A percentile compares a stretch with the other conserved stretches of the same genome.
These are phyloP conservation scores for Pythium periplocum DNA, from an alignment of 352 stramenopile genomes.

Conservation along the genomic window DNA sequence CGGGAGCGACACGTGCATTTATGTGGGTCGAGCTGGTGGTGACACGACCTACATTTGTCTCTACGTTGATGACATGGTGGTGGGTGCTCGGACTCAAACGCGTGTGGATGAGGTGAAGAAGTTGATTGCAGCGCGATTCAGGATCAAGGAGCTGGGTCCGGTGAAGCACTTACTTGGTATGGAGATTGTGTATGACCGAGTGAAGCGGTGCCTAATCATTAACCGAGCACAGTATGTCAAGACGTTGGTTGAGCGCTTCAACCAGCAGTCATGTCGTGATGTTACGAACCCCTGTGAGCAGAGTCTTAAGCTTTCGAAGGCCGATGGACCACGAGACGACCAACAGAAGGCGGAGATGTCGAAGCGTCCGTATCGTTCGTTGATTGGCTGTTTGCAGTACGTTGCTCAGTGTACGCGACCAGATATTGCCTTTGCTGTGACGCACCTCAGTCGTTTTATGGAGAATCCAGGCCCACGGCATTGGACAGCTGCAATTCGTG, in stretches of 20 bases:
- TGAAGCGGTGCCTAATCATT: not conserved
- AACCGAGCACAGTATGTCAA: conserved; percentile 1
- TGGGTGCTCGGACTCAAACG: not conserved
- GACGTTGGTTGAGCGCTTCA: conserved; percentile 1
- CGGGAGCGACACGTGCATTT: conserved; percentile 1
- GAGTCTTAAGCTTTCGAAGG: not conserved
- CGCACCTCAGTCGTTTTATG: conserved; percentile 10
- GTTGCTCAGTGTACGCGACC: conserved; percentile 3
- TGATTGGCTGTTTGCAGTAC: conserved; percentile 6
- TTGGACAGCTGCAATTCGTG: conserved; percentile 6
- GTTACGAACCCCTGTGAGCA: not conserved
- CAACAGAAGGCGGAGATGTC: not conserved
- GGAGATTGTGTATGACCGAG: conserved; percentile 6
- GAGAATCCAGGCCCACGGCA: conserved; percentile 11
- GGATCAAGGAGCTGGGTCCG: conserved; percentile 14
- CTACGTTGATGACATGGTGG: conserved; percentile 11
- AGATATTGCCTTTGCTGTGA: conserved; percentile 7
- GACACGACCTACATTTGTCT: not conserved
- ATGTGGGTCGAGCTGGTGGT: too few relatives aligned
- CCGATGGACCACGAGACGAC: not conserved
- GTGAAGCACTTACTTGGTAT: conserved; percentile 14
- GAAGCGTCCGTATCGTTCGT: conserved; percentile 1
- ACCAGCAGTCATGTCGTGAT: not conserved
- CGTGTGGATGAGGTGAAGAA: conserved; percentile 1
- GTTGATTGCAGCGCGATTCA: conserved; percentile 5